Percentiles rank a stretch among this genome's conserved stretches.
phyloP scores from a whole-genome alignment of 495 filamentous ascomycete genomes.

The Aspergillus hancockii region DNA sequence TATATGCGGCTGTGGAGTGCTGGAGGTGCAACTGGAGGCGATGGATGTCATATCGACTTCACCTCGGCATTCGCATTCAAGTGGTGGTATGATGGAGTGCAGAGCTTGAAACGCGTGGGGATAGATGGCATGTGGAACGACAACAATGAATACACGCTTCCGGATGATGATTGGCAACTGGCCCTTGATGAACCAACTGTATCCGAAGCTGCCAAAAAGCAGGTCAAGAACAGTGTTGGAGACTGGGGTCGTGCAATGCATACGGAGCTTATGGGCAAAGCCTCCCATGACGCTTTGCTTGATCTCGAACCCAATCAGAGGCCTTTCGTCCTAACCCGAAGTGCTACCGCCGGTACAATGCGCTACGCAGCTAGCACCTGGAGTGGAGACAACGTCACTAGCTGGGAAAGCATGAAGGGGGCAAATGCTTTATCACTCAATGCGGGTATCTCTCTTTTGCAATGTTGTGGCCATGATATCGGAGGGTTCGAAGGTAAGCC shows the following conservation, averaged over 20 bases:
- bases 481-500: conserved; percentile 61
- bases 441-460: conserved; percentile 63
- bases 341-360: conserved; percentile 68
- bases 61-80: conserved; percentile 62
- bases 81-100: conserved; percentile 68
- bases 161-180: conserved; percentile 62
- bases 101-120: conserved; percentile 57
- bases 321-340: conserved; percentile 67
- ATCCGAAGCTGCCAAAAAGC: conserved; percentile 32
- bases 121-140: conserved; percentile 77
- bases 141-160: conserved; percentile 72
- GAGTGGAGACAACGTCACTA: conserved; percentile 66
- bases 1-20: conserved; percentile 66
- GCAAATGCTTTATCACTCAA: conserved; percentile 66
- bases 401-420: conserved; percentile 69
- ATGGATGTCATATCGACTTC: conserved; percentile 71
- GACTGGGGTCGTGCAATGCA: conserved; percentile 65
- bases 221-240: conserved; percentile 41
- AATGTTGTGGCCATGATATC: conserved; percentile 69
- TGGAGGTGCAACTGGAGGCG: conserved; percentile 64
- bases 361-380: conserved; percentile 65
- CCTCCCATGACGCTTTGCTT: conserved; percentile 62
- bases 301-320: conserved; percentile 55
- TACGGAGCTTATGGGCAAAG: conserved; percentile 66
- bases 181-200: conserved; percentile 49